phyloP scores from a whole-genome alignment of 2,329 filamentous ascomycete genomes.

The Chaetomium sp. region DNA sequence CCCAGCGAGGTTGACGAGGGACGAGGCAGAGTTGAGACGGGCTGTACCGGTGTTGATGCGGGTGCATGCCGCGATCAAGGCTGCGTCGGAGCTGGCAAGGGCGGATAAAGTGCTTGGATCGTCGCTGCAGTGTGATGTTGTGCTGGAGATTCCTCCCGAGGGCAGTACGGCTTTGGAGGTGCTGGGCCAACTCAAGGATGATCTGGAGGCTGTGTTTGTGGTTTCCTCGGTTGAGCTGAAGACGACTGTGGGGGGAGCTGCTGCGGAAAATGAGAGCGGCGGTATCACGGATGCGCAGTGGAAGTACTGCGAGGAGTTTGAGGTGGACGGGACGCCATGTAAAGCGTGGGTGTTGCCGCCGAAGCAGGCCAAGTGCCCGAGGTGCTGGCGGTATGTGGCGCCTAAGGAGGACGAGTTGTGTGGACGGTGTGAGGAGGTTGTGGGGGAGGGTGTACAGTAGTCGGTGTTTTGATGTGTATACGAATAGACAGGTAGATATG shows the following conservation, averaged over 20 bases:
- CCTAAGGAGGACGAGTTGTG: slow-evolving; percentile 62
- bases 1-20: slow-evolving; percentile 32
- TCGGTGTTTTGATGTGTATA: neutral
- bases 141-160: slow-evolving; percentile 41
- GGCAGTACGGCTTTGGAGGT: slow-evolving; percentile 27
- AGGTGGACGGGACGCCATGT: slow-evolving; percentile 32
- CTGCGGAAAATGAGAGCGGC: neutral
- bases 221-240: slow-evolving; percentile 57
- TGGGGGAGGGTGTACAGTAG: slow-evolving; percentile 31
- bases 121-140: slow-evolving; percentile 70
- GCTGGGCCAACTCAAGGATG: slow-evolving; percentile 38
- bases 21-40: slow-evolving; percentile 35
- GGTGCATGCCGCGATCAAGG: slow-evolving; percentile 63
- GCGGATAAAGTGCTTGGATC: slow-evolving; percentile 67
- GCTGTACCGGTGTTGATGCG: slow-evolving; percentile 45
- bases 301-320: slow-evolving; percentile 39
- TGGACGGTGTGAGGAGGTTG: slow-evolving; percentile 62
- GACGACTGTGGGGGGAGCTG: slow-evolving; percentile 22
- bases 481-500: slow-evolving; percentile 6
- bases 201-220: slow-evolving; percentile 61
- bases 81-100: slow-evolving; percentile 66
- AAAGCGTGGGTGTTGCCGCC: slow-evolving; percentile 44
- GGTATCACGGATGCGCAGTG: slow-evolving; percentile 30
- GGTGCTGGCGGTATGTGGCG: slow-evolving; percentile 87
- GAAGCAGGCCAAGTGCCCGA: slow-evolving; percentile 62